phyloP scores from a whole-genome alignment of 2,329 filamentous ascomycete species.

The Neopestalotiopsis sp. region DNA sequence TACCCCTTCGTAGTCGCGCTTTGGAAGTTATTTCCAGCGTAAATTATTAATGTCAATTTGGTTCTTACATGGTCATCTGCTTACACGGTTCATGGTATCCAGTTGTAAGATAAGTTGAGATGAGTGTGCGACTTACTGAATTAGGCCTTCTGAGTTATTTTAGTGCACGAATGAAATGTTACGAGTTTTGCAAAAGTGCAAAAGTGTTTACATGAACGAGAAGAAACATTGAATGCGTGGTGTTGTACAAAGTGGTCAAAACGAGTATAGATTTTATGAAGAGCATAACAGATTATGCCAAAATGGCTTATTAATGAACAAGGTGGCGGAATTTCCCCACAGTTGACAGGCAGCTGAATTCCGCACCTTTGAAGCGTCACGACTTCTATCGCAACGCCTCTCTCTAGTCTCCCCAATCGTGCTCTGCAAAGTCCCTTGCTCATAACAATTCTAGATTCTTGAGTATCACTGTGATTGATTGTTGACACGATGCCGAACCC shows the following conservation, averaged over 20 bases:
- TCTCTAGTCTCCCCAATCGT: not conserved
- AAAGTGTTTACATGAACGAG: too few species aligned
- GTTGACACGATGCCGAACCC: constrained; percentile 8
- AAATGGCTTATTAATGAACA: not conserved
- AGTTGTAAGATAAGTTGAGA: too few species aligned
- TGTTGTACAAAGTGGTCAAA: too few species aligned
- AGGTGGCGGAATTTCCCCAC: not conserved
- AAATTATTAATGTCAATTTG: not conserved
- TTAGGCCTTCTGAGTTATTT: too few species aligned
- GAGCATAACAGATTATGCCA: not conserved
- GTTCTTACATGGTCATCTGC: not conserved
- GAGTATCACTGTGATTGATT: not conserved
- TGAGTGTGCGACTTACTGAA: too few species aligned
- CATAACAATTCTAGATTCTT: not conserved
- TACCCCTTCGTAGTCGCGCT: constrained; percentile 2
- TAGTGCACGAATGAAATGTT: too few species aligned
- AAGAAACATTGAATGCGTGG: too few species aligned
- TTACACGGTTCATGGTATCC: too few species aligned
- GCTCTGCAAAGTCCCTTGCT: not conserved
- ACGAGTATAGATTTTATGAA: not conserved
- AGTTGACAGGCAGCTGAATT: not conserved
- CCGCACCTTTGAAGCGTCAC: not conserved
- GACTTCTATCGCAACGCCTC: not conserved
- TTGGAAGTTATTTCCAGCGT: not conserved
- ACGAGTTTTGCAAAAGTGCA: too few species aligned